Percentiles rank a stretch among this genome's conserved stretches.
Evolutionary conservation across 805 yeast species (phyloP).

Genomic region (Maudiozyma bulderi): DNA sequence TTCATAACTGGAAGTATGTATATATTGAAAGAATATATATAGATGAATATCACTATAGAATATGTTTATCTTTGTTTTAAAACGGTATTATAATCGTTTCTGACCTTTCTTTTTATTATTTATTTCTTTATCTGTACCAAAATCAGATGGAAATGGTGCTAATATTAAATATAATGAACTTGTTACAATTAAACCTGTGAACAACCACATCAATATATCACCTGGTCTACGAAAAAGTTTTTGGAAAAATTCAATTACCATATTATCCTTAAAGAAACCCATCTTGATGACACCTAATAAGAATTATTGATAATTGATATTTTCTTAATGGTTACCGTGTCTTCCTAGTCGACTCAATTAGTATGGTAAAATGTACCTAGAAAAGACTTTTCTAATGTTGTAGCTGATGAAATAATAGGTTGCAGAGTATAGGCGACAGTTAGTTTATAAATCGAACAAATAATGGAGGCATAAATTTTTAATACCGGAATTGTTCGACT

Average conservation of each 20-base stretch:
- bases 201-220: constrained; percentile 25
- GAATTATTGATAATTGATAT: background rate
- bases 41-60: too few relatives aligned
- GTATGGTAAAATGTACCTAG: too few relatives aligned
- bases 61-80: background rate
- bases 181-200: constrained; percentile 22
- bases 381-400: too few relatives aligned
- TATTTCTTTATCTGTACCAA: background rate
- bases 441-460: too few relatives aligned
- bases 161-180: constrained; percentile 20
- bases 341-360: too few relatives aligned
- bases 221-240: constrained; percentile 19
- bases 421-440: too few relatives aligned
- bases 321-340: too few relatives aligned
- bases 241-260: constrained; percentile 20
- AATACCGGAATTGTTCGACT: too few relatives aligned
- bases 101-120: background rate
- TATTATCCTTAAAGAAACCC: constrained; percentile 22
- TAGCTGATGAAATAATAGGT: too few relatives aligned
- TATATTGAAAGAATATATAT: too few relatives aligned
- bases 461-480: too few relatives aligned
- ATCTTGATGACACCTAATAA: constrained; percentile 6
- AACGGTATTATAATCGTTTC: background rate
- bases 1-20: too few relatives aligned
- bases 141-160: constrained; percentile 2